Base-by-base conservation (phyloP, 2,329 filamentous ascomycete genomes). In the Colletotrichum lini region DNA sequence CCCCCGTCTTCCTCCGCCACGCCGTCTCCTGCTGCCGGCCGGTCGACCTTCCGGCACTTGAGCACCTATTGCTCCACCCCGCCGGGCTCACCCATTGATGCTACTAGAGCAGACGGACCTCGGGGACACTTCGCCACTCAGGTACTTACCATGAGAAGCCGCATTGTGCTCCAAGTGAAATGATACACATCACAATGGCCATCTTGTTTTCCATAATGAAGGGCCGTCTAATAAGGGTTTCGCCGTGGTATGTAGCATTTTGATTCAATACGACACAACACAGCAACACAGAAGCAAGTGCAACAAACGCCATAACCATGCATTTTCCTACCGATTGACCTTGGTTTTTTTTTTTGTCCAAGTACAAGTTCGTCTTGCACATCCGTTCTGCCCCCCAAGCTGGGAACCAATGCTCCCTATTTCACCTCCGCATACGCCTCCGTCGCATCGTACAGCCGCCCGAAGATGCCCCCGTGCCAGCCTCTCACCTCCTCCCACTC, bases 401-500 rank as follows among this genome's bases (percentile, higher is more conserved):
- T 10, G 9, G 9, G 35, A 21, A 30, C 3, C 9, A 12, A 23
- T 12, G 30, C 49, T 16, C 53, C n/a, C 63, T 76, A 78, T 63
- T 82, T 77, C 0, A 79, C 74, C 23, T 78, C 76, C 3, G 80
- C 77, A 76, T 79, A 86, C 2, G 47, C 67, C 26, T 82, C 76
- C 74, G 87, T 67, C 1, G 82, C 86, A 77, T 87, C 84, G 74
- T 88, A 79, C 72, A 91, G 73, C 66, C 75, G 73, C 1, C 84
- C 87, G 81, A 88, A 90, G 4, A 85, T 42, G 15, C 87, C 87
- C 2, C 73, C 81, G 75, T 90, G 84, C 86, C 88, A 90, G 0
- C 76, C 73, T 57, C 75, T 80, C 13, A 87, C 70, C 64, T 82
- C 78, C 70, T 84, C 75, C 87, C 86, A 89, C 68, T 89, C 87